Evolutionary conservation across 345 rosid genomes (phyloP), one percentile per base, ranked within the genome.

Genomic region (Mercurialis annua): DNA sequence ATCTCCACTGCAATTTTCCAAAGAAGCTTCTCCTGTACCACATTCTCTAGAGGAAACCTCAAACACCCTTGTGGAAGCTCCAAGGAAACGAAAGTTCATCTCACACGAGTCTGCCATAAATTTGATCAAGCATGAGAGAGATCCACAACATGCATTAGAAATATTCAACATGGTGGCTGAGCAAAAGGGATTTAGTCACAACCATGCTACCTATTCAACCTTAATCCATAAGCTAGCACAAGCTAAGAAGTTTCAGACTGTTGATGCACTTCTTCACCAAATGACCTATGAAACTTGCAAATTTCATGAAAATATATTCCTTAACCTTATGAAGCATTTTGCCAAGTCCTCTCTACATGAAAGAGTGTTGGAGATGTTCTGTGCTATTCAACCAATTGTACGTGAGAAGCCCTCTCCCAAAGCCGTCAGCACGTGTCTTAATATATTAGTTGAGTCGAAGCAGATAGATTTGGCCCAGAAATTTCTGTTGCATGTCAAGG

Each of bases 401-500:
- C 90, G 94, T 42, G 86, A 83, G 67, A 93, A 83, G 75, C 97
- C 96, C 60, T 88, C 98, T 29, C 81, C 84, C 17, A 88, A 80
- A 65, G 92, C 98, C 38, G 71, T 88, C 31, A 88, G 97, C 71
- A 90, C 97, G 34, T 93, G 96, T 70, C 90, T 90, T 70, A 93
- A 90, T 73, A 86, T 87, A 46, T 78, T 91, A 75, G 69, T 87
- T 12, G 92, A 89, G 65, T 81, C 95, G 11, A 78, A 84, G 70
- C 84, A 78, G 81, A 75, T 83, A 38, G 84, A 71, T 65, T 77
- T 85, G 36, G 88, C 90, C 10, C 59, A 62, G 56, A 73, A 73
- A 36, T 79, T 86, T 43, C 85, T 94, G 43, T 51, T 84, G 79
- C 81, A 82, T 67, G 76, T 76, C 16, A 84, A 78, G 67, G 74